A percentile compares a stretch with the other conserved stretches of the same genome.
These are phyloP conservation scores for Trypanosoma avium DNA, from an alignment of 208 protist species.

Conservation along the genomic window DNA sequence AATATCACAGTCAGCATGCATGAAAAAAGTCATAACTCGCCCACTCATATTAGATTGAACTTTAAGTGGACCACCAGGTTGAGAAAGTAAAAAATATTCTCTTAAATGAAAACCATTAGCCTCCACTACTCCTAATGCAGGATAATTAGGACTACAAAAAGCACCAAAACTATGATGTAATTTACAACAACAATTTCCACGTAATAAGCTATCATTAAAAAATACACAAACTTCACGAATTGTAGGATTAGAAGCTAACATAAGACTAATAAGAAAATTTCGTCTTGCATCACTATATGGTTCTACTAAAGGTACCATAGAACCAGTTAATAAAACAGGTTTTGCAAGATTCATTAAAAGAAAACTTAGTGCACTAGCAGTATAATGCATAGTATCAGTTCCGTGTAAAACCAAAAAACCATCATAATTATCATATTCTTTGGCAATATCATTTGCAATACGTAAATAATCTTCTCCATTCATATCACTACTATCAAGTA, in stretches of 20 bases:
- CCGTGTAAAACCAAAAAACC: slow-evolving; percentile 97
- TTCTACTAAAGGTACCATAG: slow-evolving; percentile 91
- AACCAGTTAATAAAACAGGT: slow-evolving; percentile 96
- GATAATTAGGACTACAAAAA: slow-evolving; percentile 89
- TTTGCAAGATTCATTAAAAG: slow-evolving; percentile 96
- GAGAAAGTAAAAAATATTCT: slow-evolving; percentile 49
- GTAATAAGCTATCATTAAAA: slow-evolving; percentile 92
- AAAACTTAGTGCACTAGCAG: slow-evolving; percentile 95
- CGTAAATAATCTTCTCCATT: slow-evolving; percentile 63
- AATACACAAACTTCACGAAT: slow-evolving; percentile 95
- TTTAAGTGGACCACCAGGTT: slow-evolving; percentile 45
- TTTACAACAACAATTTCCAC: slow-evolving; percentile 93
- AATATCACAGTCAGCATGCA: slow-evolving; percentile 51
- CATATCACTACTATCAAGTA: slow-evolving; percentile 91
- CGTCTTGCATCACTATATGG: slow-evolving; percentile 87
- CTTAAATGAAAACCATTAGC: slow-evolving; percentile 57
- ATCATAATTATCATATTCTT: slow-evolving; percentile 92
- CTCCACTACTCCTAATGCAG: slow-evolving; percentile 84
- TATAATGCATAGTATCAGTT: slow-evolving; percentile 98
- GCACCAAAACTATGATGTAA: slow-evolving; percentile 81
- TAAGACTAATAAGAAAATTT: slow-evolving; percentile 85
- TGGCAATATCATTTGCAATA: slow-evolving; percentile 69
- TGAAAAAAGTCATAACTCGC: slow-evolving; percentile 40
- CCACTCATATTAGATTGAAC: slow-evolving; percentile 54
- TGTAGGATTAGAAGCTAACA: slow-evolving; percentile 76